Evolutionary conservation across 768 basidiomycete genomes (phyloP), one percentile per base, ranked within the genome.

Genomic region (Kwoniella europaea): DNA sequence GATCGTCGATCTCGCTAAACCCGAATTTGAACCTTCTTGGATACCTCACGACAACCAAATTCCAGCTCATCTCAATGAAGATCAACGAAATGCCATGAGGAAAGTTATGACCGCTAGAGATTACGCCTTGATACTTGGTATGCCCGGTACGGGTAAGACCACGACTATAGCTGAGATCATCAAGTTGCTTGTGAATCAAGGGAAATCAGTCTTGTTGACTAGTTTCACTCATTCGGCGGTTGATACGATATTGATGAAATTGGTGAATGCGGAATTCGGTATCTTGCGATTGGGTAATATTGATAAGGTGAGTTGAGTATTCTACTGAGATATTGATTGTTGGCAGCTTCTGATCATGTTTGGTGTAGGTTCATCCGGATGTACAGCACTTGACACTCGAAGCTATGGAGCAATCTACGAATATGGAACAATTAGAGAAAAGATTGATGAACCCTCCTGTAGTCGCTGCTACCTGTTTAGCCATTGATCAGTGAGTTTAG

Each of bases 81-180:
- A 89, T 66, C 97, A 99, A 84, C 73, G 85, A 76, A 75, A 82
- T 7, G 96, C 95, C 1, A 87, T 96, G 82, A 82, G 84, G 22
- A 91, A 89, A 76, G 92, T 91, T 2, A 81, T 98, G 27, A 85
- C 86, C 6, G 93, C 97, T 1, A 85, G 88, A 68, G 94, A 99
- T 82, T 99, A 98, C 80, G 91, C 95, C 0, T 85, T 98, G 67
- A 88, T 99, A 29, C 86, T 98, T 7, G 97, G 97, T 16, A 98
- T 98, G 97, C 97, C 97, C 9, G 97, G 97, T 0, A 98, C 96
- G 4, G 96, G 97, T 9, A 99, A 99, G 85, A 97, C 96, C 54
- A 96, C 94, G 1, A 91, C 97, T 4, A 91, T 97, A 71, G 93
- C 92, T 0, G 90, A 92, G 42, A 88, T 97, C 59, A 94, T 98